Evolutionary conservation across 306 rosid species (phyloP).

Genomic region (Canavalia gladiata): DNA sequence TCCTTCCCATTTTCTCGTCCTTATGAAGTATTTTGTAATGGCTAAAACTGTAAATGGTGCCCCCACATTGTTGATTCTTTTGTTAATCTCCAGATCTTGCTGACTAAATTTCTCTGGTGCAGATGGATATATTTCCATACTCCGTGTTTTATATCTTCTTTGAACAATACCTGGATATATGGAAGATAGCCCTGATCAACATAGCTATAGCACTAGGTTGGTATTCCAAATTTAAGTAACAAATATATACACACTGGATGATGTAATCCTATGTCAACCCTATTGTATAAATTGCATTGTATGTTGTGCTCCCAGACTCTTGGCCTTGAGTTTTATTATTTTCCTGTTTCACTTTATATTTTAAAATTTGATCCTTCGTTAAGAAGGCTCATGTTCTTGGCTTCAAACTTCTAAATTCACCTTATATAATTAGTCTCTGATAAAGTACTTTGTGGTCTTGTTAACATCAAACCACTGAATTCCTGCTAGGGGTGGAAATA

Average conservation of each 20-base stretch:
- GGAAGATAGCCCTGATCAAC: constrained; percentile 82
- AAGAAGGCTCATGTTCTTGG: constrained; percentile 9
- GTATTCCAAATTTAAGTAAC: constrained; percentile 48
- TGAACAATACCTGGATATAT: constrained; percentile 93
- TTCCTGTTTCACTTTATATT: constrained; percentile 21
- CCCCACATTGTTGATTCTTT: constrained; percentile 37
- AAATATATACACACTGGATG: neutral
- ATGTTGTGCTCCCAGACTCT: constrained; percentile 33
- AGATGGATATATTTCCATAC: constrained; percentile 96
- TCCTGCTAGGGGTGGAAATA: neutral
- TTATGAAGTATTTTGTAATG: constrained; percentile 38
- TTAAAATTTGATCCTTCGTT: constrained; percentile 18
- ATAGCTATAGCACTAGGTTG: constrained; percentile 85
- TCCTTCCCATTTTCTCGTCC: constrained; percentile 34
- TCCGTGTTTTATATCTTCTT: constrained; percentile 97
- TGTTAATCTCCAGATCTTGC: constrained; percentile 43
- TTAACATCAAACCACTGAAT: constrained; percentile 33
- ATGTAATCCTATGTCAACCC: constrained; percentile 21
- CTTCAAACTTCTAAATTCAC: constrained; percentile 23
- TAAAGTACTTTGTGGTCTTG: constrained; percentile 28
- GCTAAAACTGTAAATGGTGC: constrained; percentile 34
- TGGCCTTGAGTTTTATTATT: neutral
- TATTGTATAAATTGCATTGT: constrained; percentile 13
- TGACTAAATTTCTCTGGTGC: constrained; percentile 62
- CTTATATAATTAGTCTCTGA: constrained; percentile 15